Evolutionary conservation across 2,329 filamentous ascomycete species (phyloP).

Genomic region (Aureobasidium namibiae): DNA sequence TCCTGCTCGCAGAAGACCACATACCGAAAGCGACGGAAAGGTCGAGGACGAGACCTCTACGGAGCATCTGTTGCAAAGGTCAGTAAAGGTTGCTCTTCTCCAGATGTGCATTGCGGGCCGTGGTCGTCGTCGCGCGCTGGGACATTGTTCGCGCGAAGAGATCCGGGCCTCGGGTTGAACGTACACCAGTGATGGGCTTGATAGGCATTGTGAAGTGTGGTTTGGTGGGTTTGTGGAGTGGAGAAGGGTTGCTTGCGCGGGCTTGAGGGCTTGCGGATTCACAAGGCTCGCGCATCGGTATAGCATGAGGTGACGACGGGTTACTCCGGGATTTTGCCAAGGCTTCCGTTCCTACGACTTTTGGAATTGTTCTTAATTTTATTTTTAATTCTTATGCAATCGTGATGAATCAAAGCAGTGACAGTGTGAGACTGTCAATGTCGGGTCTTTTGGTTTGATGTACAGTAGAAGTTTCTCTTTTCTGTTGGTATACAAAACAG

Average conservation of each 20-base stretch:
- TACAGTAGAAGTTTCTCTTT: background rate
- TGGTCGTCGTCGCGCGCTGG: background rate
- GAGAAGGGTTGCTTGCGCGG: too few relatives aligned
- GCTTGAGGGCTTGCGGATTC: background rate
- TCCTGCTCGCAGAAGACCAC: slow-evolving; percentile 23
- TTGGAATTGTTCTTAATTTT: background rate
- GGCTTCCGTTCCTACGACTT: too few relatives aligned
- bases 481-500: background rate
- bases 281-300: background rate
- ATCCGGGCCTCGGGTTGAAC: slow-evolving; percentile 18
- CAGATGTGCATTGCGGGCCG: background rate
- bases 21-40: slow-evolving; percentile 58
- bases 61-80: slow-evolving; percentile 48
- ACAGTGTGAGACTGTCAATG: background rate
- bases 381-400: background rate
- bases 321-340: slow-evolving; percentile 1
- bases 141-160: background rate
- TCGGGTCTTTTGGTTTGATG: background rate
- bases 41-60: slow-evolving; percentile 57
- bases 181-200: slow-evolving; percentile 45
- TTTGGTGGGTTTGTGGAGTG: slow-evolving; percentile 2
- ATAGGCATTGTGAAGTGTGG: slow-evolving; percentile 29
- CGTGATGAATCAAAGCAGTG: background rate
- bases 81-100: background rate
- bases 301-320: slow-evolving; percentile 11